A percentile compares a stretch with the other conserved stretches of the same genome.
phyloP scores from a whole-genome alignment of 2,329 filamentous ascomycete genomes.

The Cladosporium sphaerospermum region DNA sequence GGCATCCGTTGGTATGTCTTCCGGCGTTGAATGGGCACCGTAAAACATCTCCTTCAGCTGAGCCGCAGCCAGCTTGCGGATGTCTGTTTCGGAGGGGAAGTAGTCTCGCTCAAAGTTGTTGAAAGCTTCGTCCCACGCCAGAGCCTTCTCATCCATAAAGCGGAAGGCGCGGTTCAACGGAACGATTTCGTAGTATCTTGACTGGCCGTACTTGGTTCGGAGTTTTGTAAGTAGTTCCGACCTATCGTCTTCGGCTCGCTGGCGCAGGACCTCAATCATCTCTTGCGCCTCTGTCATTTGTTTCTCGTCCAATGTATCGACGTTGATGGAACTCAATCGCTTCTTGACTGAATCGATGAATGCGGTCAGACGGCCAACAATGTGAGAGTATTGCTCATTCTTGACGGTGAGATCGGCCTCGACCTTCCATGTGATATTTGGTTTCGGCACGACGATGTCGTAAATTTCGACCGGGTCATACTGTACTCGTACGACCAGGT shows the following conservation, averaged over 20 bases:
- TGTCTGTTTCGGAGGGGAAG: constrained; percentile 91
- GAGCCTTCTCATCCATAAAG: constrained; percentile 85
- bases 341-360: constrained; percentile 85
- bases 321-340: constrained; percentile 79
- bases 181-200: constrained; percentile 94
- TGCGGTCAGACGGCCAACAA: constrained; percentile 72
- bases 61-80: constrained; percentile 80
- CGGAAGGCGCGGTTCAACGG: constrained; percentile 84
- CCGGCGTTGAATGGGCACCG: constrained; percentile 63
- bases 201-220: constrained; percentile 85
- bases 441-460: constrained; percentile 86
- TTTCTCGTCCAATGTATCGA: constrained; percentile 83
- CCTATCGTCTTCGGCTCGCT: constrained; percentile 80
- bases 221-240: constrained; percentile 65
- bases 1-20: constrained; percentile 25
- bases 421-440: constrained; percentile 94
- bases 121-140: constrained; percentile 89
- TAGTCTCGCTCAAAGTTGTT: constrained; percentile 87
- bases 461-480: constrained; percentile 89
- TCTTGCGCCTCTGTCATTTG: constrained; percentile 74
- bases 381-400: constrained; percentile 79
- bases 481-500: constrained; percentile 80
- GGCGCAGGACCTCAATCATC: constrained; percentile 72
- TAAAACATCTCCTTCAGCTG: constrained; percentile 94
- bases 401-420: constrained; percentile 88